A percentile compares a stretch with the other conserved stretches of the same genome.
Evolutionary conservation across 108 stramenopile genomes (phyloP).

Genomic region (Hondaea fermentalgiana): DNA sequence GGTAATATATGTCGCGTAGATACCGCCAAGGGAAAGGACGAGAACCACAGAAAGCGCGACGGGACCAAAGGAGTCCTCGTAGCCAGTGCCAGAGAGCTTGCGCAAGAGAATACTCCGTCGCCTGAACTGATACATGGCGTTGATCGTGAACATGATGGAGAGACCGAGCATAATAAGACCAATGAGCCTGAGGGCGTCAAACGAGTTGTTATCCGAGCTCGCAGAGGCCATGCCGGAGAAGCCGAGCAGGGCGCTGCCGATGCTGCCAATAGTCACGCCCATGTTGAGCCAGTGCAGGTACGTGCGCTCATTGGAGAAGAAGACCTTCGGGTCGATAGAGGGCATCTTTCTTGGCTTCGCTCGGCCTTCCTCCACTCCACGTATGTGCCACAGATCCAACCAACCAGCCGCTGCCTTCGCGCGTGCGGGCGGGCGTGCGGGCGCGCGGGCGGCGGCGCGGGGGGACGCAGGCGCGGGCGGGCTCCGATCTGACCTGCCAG

Average conservation of each 20-base stretch:
- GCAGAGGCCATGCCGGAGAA: slow-evolving; percentile 36
- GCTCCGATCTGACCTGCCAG: too few species aligned
- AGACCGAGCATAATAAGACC: neutral
- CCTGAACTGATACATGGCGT: slow-evolving; percentile 11
- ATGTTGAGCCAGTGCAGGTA: slow-evolving; percentile 88
- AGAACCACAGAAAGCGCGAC: neutral
- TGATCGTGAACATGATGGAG: neutral
- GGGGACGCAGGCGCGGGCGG: too few species aligned
- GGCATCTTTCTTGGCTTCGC: neutral
- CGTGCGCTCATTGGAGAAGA: slow-evolving; percentile 95
- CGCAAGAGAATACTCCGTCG: neutral
- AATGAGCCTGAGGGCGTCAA: neutral
- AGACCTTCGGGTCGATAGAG: slow-evolving; percentile 91
- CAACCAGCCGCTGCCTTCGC: too few species aligned
- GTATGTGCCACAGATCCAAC: too few species aligned
- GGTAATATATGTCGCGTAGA: neutral
- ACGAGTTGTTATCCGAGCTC: neutral
- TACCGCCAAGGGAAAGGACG: neutral
- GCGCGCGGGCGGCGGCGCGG: too few species aligned
- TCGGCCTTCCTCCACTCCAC: too few species aligned
- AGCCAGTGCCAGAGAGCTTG: neutral
- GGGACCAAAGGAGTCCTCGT: neutral
- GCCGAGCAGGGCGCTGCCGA: slow-evolving; percentile 69
- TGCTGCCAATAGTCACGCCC: slow-evolving; percentile 66
- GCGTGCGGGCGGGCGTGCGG: too few species aligned